phyloP scores from a whole-genome alignment of 768 basidiomycete genomes.

The Tulasnella sp. region DNA sequence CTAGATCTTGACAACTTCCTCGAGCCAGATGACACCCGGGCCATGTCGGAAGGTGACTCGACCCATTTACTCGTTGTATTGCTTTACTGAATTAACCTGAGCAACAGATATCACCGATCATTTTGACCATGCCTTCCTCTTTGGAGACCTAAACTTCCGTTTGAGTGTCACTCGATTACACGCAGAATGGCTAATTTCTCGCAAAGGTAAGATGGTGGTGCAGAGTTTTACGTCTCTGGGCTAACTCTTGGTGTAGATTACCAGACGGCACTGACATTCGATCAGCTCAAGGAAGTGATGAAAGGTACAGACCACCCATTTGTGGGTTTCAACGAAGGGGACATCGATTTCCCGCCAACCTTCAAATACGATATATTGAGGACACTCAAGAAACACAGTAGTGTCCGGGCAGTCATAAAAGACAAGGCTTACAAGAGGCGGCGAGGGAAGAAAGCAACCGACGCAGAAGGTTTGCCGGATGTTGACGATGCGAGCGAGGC shows the following conservation, averaged over 20 bases:
- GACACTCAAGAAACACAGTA: slow-evolving; percentile 46
- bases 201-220: slow-evolving; percentile 52
- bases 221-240: not conserved
- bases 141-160: slow-evolving; percentile 89
- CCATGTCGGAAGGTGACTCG: slow-evolving; percentile 61
- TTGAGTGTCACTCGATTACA: slow-evolving; percentile 84
- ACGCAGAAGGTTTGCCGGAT: slow-evolving; percentile 43
- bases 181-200: slow-evolving; percentile 89
- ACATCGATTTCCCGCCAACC: slow-evolving; percentile 84
- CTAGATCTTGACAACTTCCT: slow-evolving; percentile 77
- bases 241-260: slow-evolving; percentile 53
- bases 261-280: slow-evolving; percentile 79
- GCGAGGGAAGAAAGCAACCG: slow-evolving; percentile 11
- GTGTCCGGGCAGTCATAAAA: slow-evolving; percentile 27
- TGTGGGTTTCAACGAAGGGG: slow-evolving; percentile 71
- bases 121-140: slow-evolving; percentile 85
- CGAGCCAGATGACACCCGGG: slow-evolving; percentile 56
- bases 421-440: slow-evolving; percentile 33
- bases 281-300: slow-evolving; percentile 82
- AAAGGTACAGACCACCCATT: slow-evolving; percentile 56
- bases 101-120: slow-evolving; percentile 71
- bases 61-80: not conserved
- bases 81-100: slow-evolving; percentile 23
- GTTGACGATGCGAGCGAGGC: slow-evolving; percentile 29
- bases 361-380: slow-evolving; percentile 87